Conservation (phyloP, 2,329 filamentous ascomycete genomes). For the Trichoderma aggressivum region DNA sequence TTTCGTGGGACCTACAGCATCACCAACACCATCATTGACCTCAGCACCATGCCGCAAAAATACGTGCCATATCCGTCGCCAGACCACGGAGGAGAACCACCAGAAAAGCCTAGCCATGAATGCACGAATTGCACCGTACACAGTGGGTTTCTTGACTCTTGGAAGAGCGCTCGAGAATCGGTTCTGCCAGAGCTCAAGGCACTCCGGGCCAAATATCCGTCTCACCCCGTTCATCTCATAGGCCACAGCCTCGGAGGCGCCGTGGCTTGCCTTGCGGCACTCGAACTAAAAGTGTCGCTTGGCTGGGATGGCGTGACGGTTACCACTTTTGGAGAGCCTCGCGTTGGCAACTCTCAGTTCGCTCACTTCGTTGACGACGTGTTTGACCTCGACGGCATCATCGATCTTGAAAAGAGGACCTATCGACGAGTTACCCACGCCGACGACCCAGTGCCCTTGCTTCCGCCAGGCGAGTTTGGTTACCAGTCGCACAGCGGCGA, state of each 20-base stretch:
- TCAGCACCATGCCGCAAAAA: slow-evolving; percentile 83
- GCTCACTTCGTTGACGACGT: slow-evolving; percentile 53
- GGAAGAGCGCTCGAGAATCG: slow-evolving; percentile 67
- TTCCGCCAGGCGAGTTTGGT: slow-evolving; percentile 85
- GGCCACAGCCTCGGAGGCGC: slow-evolving; percentile 93
- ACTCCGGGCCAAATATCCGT: slow-evolving; percentile 59
- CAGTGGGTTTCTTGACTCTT: slow-evolving; percentile 81
- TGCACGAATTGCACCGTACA: slow-evolving; percentile 92
- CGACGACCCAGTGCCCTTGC: slow-evolving; percentile 81
- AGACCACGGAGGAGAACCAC: slow-evolving; percentile 36
- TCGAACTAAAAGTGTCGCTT: slow-evolving; percentile 71
- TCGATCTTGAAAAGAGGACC: slow-evolving; percentile 32
- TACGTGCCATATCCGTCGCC: slow-evolving; percentile 81
- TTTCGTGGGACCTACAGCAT: slow-evolving; percentile 95
- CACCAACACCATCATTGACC: slow-evolving; percentile 83
- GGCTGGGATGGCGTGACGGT: slow-evolving; percentile 71
- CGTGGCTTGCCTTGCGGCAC: slow-evolving; percentile 78
- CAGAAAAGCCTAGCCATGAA: slow-evolving; percentile 43
- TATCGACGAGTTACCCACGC: slow-evolving; percentile 83
- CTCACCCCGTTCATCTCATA: slow-evolving; percentile 72
- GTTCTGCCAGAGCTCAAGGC: slow-evolving; percentile 66
- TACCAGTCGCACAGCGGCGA: slow-evolving; percentile 83
- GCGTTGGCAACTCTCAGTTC: slow-evolving; percentile 57
- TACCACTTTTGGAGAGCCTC: slow-evolving; percentile 91
- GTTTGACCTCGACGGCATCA: slow-evolving; percentile 43